These are phyloP conservation scores for Beauveria asiatica DNA, from an alignment of 2,329 filamentous ascomycete species.

Conservation along the genomic window DNA sequence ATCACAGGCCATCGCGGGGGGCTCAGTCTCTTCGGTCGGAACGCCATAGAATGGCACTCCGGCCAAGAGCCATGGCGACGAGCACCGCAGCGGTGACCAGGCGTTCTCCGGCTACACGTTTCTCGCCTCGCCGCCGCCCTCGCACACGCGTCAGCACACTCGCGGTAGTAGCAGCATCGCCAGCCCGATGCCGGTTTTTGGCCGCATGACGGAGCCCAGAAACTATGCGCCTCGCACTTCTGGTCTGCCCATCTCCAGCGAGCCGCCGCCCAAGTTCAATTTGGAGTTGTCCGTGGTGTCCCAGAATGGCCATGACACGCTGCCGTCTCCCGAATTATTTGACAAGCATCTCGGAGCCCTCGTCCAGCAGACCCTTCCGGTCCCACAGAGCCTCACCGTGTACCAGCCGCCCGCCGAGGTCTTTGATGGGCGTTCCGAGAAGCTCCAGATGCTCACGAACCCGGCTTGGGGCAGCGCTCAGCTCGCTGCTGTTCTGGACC, in stretches of 20 bases:
- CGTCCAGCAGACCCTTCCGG: neutral
- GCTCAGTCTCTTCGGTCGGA: constrained; percentile 6
- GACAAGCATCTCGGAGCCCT: neutral
- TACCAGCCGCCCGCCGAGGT: constrained; percentile 12
- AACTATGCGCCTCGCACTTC: constrained; percentile 31
- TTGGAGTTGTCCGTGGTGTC: constrained; percentile 13
- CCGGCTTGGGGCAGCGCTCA: constrained; percentile 26
- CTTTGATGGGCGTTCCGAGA: constrained; percentile 25
- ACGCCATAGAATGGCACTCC: constrained; percentile 14
- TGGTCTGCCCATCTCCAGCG: constrained; percentile 16
- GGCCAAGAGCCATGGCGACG: neutral
- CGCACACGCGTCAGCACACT: neutral
- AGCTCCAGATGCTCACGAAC: constrained; percentile 29
- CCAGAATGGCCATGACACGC: neutral
- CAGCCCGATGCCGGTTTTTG: constrained; percentile 9
- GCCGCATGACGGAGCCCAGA: constrained; percentile 30
- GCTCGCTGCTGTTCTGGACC: constrained; percentile 26
- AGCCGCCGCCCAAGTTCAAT: constrained; percentile 32
- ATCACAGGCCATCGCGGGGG: constrained; percentile 2
- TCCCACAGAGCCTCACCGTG: constrained; percentile 5
- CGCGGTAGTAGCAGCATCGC: neutral
- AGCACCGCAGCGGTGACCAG: neutral
- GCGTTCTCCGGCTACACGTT: neutral
- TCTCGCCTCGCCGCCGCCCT: neutral
- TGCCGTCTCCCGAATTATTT: neutral